These are phyloP conservation scores for Salix dunnii DNA, from an alignment of 345 rosid species.

Conservation along the genomic window DNA sequence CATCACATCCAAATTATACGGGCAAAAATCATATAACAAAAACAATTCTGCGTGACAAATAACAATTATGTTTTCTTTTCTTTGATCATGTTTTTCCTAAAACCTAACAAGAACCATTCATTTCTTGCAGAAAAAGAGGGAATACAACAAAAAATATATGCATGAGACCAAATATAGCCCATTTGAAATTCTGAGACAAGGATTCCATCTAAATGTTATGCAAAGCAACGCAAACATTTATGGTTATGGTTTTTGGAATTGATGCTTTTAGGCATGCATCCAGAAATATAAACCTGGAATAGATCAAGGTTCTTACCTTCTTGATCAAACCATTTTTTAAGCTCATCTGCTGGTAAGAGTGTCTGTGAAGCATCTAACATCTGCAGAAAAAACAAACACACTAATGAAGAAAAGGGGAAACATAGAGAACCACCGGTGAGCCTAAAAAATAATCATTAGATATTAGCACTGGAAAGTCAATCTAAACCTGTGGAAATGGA, in stretches of 20 bases:
- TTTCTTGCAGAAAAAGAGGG: not conserved
- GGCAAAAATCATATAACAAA: not conserved
- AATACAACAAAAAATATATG: not conserved
- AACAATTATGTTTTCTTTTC: not conserved
- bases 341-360: constrained; percentile 71
- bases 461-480: not conserved
- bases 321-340: constrained; percentile 73
- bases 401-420: not conserved
- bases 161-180: not conserved
- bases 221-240: not conserved
- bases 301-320: constrained; percentile 50
- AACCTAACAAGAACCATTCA: not conserved
- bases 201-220: not conserved
- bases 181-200: not conserved
- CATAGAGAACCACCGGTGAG: not conserved
- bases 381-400: constrained; percentile 42
- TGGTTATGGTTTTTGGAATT: not conserved
- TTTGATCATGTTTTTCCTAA: not conserved
- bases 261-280: not conserved
- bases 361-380: constrained; percentile 79
- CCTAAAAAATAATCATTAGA: not conserved
- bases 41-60: not conserved
- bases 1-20: not conserved
- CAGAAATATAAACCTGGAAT: not conserved
- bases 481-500: constrained; percentile 69